Percentiles rank a stretch among this genome's conserved stretches.
Conservation (phyloP, 352 stramenopile genomes). For the Sclerospora graminicola region DNA sequence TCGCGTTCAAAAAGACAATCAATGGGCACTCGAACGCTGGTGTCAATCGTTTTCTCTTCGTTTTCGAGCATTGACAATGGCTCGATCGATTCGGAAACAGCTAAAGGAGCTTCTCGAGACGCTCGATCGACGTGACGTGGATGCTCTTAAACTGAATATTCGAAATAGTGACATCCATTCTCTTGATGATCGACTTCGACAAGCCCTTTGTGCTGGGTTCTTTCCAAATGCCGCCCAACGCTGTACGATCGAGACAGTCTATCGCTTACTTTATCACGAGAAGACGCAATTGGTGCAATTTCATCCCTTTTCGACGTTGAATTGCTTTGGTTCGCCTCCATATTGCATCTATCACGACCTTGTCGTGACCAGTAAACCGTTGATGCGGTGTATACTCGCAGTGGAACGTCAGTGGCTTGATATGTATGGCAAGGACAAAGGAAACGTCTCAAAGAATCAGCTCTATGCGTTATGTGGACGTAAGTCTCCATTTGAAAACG, state of each 20-base stretch:
- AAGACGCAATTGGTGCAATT: slow-evolving; percentile 47
- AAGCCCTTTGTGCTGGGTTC: slow-evolving; percentile 49
- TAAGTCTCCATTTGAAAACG: background rate
- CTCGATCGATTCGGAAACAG: slow-evolving; percentile 39
- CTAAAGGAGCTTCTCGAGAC: slow-evolving; percentile 43
- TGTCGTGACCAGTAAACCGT: slow-evolving; percentile 58
- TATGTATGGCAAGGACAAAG: slow-evolving; percentile 24
- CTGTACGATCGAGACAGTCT: slow-evolving; percentile 57
- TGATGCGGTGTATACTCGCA: slow-evolving; percentile 46
- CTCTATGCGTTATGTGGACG: slow-evolving; percentile 47
- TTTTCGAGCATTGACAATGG: slow-evolving; percentile 43
- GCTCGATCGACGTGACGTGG: slow-evolving; percentile 22
- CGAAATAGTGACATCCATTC: slow-evolving; percentile 2
- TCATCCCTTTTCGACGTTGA: slow-evolving; percentile 51
- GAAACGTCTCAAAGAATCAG: slow-evolving; percentile 16
- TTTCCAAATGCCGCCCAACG: slow-evolving; percentile 51
- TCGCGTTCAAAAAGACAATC: slow-evolving; percentile 5
- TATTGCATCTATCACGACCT: slow-evolving; percentile 68
- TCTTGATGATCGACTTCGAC: slow-evolving; percentile 26
- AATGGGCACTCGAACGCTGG: slow-evolving; percentile 34
- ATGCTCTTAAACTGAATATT: slow-evolving; percentile 8
- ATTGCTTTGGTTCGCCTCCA: slow-evolving; percentile 31
- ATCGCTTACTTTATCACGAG: slow-evolving; percentile 24
- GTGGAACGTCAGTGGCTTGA: slow-evolving; percentile 47
- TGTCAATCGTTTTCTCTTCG: slow-evolving; percentile 41